Conservation (phyloP, 192 early-diverging fungal species). For the Lunasporangiospora selenospora region DNA sequence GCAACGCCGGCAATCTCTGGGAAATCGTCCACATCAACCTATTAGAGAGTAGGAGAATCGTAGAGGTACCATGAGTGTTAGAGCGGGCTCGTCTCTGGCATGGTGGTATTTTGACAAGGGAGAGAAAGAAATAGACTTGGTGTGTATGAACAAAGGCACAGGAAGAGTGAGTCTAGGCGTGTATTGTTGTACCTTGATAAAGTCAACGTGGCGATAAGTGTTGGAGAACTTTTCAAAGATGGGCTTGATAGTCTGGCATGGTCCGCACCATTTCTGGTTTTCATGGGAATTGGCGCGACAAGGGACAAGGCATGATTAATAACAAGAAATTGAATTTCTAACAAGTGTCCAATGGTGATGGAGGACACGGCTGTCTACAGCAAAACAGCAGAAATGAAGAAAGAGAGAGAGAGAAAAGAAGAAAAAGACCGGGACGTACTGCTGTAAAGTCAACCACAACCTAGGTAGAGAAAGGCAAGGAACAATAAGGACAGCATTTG, state of each 20-base stretch:
- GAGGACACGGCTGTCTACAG: no score
- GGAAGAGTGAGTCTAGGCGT: background rate
- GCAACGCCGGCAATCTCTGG: constrained; percentile 49
- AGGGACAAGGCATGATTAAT: no score
- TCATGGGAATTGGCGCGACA: no score
- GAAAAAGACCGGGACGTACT: no score
- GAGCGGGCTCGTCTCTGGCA: constrained; percentile 15
- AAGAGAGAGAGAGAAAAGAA: no score
- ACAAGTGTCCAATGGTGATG: no score
- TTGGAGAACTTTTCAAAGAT: constrained; percentile 55
- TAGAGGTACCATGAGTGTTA: constrained; percentile 3
- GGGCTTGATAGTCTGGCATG: constrained; percentile 62
- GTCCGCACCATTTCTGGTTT: constrained; percentile 59
- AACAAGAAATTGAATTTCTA: no score
- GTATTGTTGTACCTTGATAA: constrained; percentile 53
- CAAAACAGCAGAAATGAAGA: no score
- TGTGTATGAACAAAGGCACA: constrained; percentile 3
- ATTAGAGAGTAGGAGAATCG: constrained; percentile 6
- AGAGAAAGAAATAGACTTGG: background rate
- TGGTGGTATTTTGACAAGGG: constrained; percentile 24
- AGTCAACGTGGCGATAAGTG: constrained; percentile 55
- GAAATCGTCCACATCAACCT: constrained; percentile 55
- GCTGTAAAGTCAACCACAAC: constrained; percentile 66
- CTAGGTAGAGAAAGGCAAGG: constrained; percentile 19
- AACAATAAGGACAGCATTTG: background rate